Conservation (phyloP, 2,329 filamentous ascomycete genomes). For the Cladophialophora exuberans region DNA sequence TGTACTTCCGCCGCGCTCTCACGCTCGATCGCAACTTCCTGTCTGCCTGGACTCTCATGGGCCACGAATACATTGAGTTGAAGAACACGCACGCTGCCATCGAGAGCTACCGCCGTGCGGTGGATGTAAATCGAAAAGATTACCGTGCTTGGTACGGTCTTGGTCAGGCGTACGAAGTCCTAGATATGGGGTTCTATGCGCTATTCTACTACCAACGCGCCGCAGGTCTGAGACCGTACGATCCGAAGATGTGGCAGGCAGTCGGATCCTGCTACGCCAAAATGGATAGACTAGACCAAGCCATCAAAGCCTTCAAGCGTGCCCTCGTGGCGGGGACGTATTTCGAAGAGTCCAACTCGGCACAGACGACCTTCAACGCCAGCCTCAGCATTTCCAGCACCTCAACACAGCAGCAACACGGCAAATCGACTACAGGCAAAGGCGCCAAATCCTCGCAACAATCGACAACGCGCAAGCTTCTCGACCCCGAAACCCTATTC, state of each 20-base stretch:
- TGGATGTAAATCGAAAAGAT: conserved; percentile 93
- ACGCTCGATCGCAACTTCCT: conserved; percentile 88
- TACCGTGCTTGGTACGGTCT: conserved; percentile 98
- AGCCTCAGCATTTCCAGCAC: conserved; percentile 9
- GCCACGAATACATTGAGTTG: conserved; percentile 96
- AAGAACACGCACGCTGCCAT: conserved; percentile 99
- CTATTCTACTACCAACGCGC: conserved; percentile 98
- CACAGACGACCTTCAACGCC: conserved; percentile 34
- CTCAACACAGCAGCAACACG: conserved; percentile 14
- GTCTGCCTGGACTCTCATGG: conserved; percentile 98
- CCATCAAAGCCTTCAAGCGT: conserved; percentile 92
- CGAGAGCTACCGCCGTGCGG: conserved; percentile 91
- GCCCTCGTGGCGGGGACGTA: conserved; percentile 86
- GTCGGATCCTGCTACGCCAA: conserved; percentile 90
- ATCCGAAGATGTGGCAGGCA: conserved; percentile 98
- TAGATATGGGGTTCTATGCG: conserved; percentile 97
- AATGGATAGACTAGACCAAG: conserved; percentile 83
- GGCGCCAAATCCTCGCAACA: conserved; percentile 11
- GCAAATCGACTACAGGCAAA: conserved; percentile 12
- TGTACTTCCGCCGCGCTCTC: conserved; percentile 92
- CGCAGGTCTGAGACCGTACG: conserved; percentile 88
- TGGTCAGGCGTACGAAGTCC: conserved; percentile 93
- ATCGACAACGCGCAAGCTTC: conserved; percentile 49
- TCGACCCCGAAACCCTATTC: conserved; percentile 88
- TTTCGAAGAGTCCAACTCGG: conserved; percentile 65